A percentile compares a stretch with the other conserved stretches of the same genome.
Conservation (phyloP, 768 basidiomycete species). For the Tulasnella sp. region DNA sequence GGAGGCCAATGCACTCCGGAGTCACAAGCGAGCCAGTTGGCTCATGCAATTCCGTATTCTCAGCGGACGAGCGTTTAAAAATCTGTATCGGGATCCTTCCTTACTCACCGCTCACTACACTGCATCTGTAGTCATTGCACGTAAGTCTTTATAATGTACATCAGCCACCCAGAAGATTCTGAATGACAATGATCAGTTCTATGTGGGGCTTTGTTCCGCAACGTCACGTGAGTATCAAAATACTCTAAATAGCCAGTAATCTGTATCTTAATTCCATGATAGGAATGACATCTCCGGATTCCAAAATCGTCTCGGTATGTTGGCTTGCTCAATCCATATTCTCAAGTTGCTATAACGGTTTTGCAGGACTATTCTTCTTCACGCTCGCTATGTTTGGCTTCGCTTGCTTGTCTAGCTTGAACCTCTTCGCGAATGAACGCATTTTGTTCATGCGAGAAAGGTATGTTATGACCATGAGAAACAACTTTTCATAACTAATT, state of each 20-base stretch:
- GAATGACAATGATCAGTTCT: slow-evolving; percentile 40
- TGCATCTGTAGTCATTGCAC: slow-evolving; percentile 67
- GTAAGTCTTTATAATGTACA: slow-evolving; percentile 36
- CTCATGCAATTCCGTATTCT: slow-evolving; percentile 85
- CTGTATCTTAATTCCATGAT: slow-evolving; percentile 1
- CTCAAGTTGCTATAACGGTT: not conserved
- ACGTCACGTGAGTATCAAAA: slow-evolving; percentile 49
- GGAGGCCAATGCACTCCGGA: slow-evolving; percentile 52
- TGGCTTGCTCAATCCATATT: not conserved
- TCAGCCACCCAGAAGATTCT: not conserved
- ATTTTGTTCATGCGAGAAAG: slow-evolving; percentile 97
- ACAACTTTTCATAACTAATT: not conserved
- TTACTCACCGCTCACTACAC: slow-evolving; percentile 83
- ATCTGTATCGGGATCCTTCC: slow-evolving; percentile 88
- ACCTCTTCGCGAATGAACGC: slow-evolving; percentile 88
- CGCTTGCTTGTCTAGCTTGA: slow-evolving; percentile 86
- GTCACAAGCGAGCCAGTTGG: slow-evolving; percentile 71
- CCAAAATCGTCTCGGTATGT: slow-evolving; percentile 80
- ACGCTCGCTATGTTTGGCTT: slow-evolving; percentile 94
- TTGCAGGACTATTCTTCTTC: slow-evolving; percentile 85
- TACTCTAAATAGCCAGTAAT: not conserved
- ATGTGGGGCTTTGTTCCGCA: slow-evolving; percentile 87
- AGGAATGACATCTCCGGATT: slow-evolving; percentile 92
- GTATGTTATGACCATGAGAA: slow-evolving; percentile 30
- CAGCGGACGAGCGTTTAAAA: slow-evolving; percentile 96